Conservation (phyloP, 331 rosid species). For the Spiraea crenata region DNA sequence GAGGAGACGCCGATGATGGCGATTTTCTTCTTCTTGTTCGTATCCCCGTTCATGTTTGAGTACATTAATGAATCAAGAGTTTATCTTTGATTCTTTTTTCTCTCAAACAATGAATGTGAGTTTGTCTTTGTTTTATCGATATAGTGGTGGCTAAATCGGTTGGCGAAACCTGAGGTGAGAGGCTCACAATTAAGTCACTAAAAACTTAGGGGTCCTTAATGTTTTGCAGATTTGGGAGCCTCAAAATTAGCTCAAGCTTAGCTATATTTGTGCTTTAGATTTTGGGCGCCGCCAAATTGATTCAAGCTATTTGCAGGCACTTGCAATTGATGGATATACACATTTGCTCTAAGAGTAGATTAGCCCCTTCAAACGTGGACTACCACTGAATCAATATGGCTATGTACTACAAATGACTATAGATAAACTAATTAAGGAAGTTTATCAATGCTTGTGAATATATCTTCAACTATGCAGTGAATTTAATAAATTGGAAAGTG, state of each 20-base stretch:
- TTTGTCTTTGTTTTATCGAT: neutral
- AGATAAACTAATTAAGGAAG: no score
- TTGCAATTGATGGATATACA: neutral
- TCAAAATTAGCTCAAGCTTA: neutral
- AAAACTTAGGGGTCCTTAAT: conserved; percentile 3
- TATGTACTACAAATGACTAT: neutral
- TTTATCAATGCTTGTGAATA: no score
- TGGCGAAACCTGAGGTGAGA: neutral
- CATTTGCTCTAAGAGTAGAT: neutral
- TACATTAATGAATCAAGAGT: neutral
- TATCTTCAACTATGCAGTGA: no score
- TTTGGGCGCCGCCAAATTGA: no score
- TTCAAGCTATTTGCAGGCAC: neutral
- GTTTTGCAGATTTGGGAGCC: neutral
- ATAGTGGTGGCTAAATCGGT: neutral
- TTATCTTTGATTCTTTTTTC: neutral
- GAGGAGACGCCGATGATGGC: conserved; percentile 39
- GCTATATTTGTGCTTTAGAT: no score
- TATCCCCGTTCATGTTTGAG: conserved; percentile 7
- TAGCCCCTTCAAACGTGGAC: conserved; percentile 4
- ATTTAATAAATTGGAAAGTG: no score
- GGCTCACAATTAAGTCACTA: neutral
- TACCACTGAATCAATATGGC: neutral
- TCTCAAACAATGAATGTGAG: neutral
- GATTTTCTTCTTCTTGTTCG: conserved; percentile 31